phyloP scores from a whole-genome alignment of 176 grass and related monocot species.

The Melocanna baccifera region DNA sequence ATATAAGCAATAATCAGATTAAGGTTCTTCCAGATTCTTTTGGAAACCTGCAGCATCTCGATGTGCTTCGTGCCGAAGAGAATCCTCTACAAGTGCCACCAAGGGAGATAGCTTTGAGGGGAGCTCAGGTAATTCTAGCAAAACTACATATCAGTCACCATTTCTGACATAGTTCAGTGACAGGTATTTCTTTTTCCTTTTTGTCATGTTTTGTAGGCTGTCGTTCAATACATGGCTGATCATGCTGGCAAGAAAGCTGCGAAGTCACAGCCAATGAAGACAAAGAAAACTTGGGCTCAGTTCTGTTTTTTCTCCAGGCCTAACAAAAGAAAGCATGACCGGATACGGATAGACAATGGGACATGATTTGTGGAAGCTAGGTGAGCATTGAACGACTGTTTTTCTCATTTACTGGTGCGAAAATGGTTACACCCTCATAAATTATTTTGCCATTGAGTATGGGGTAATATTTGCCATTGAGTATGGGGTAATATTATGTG shows the following conservation, averaged over 20 bases:
- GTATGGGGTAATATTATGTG: neutral
- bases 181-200: neutral
- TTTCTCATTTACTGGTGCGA: neutral
- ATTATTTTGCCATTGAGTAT: neutral
- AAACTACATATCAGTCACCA: neutral
- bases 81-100: conserved; percentile 94
- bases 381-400: neutral
- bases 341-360: conserved; percentile 49
- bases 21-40: conserved; percentile 89
- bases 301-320: conserved; percentile 87
- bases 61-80: conserved; percentile 76
- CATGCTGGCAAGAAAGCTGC: conserved; percentile 54
- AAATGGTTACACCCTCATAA: neutral
- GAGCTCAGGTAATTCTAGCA: conserved; percentile 68
- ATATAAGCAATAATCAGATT: conserved; percentile 99
- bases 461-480: neutral
- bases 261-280: conserved; percentile 53
- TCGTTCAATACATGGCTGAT: conserved; percentile 84
- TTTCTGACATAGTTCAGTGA: conserved; percentile 19
- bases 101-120: conserved; percentile 78
- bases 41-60: conserved; percentile 56
- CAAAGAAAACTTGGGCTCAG: conserved; percentile 71
- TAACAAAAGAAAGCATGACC: conserved; percentile 95
- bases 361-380: conserved; percentile 42
- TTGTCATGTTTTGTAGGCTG: conserved; percentile 54